Conservation (phyloP, 371 early-diverging fungal species). For the Mucor velutinosus region DNA sequence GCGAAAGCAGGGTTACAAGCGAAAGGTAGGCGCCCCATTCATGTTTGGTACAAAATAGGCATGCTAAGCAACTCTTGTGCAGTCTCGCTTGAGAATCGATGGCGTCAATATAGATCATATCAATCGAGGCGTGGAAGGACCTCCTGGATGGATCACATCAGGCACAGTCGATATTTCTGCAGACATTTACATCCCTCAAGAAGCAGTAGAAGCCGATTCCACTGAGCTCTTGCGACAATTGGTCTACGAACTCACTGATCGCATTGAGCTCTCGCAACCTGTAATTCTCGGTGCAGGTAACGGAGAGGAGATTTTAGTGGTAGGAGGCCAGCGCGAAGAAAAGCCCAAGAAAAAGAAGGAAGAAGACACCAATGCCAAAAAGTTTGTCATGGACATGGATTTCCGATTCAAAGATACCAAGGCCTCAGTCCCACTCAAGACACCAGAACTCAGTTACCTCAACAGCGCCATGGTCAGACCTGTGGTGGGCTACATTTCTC, state of each 20-base stretch:
- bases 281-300: constrained; percentile 59
- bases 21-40: constrained; percentile 52
- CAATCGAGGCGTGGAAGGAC: constrained; percentile 84
- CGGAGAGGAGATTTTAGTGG: constrained; percentile 41
- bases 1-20: constrained; percentile 50
- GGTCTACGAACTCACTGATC: constrained; percentile 78
- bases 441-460: constrained; percentile 75
- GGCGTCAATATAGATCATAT: constrained; percentile 91
- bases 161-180: constrained; percentile 87
- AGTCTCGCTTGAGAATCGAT: constrained; percentile 89
- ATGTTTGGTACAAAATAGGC: too few species aligned
- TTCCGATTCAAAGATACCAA: constrained; percentile 89
- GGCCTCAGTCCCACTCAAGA: constrained; percentile 83
- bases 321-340: constrained; percentile 35
- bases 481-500: constrained; percentile 94
- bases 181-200: constrained; percentile 70
- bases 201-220: constrained; percentile 58
- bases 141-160: constrained; percentile 92
- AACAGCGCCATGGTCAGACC: constrained; percentile 89
- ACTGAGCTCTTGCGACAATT: constrained; percentile 65
- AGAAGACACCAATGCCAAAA: constrained; percentile 14
- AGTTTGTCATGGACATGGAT: constrained; percentile 69
- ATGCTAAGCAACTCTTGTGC: not conserved
- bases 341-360: not conserved
- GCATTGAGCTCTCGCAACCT: constrained; percentile 68